A percentile compares a stretch with the other conserved stretches of the same genome.
Conservation (phyloP, 495 filamentous ascomycete species). For the Collariella sp. region DNA sequence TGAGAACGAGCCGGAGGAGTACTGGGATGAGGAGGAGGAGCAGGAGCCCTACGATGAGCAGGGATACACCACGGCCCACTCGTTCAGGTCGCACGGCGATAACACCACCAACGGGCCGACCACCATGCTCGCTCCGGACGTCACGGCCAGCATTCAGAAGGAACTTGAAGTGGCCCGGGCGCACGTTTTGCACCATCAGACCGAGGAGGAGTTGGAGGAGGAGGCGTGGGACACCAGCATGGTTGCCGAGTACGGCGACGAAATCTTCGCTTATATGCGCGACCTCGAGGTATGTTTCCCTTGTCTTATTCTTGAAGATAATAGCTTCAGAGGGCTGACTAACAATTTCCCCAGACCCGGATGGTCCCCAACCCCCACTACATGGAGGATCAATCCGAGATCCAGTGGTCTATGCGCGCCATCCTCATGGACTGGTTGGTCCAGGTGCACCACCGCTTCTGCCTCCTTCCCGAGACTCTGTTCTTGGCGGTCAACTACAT, state of each 20-base stretch:
- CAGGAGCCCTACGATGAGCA: slow-evolving; percentile 76
- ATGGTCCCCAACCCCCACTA: slow-evolving; percentile 85
- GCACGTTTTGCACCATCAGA: slow-evolving; percentile 52
- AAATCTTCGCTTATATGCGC: slow-evolving; percentile 89
- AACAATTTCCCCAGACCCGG: slow-evolving; percentile 45
- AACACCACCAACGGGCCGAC: slow-evolving; percentile 67
- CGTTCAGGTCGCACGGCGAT: slow-evolving; percentile 62
- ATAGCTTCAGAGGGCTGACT: slow-evolving; percentile 14
- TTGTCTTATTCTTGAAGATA: background rate
- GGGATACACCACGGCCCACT: slow-evolving; percentile 69
- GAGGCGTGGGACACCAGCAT: slow-evolving; percentile 93
- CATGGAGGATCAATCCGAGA: slow-evolving; percentile 95
- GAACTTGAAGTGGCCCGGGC: slow-evolving; percentile 64
- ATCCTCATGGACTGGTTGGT: slow-evolving; percentile 98
- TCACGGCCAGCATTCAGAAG: slow-evolving; percentile 49
- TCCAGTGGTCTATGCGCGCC: slow-evolving; percentile 97
- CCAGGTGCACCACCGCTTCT: slow-evolving; percentile 89
- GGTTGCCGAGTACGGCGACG: slow-evolving; percentile 92
- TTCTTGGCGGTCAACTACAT: slow-evolving; percentile 93
- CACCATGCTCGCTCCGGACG: slow-evolving; percentile 62
- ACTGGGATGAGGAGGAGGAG: slow-evolving; percentile 59
- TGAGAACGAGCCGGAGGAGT: slow-evolving; percentile 57
- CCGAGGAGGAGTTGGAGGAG: slow-evolving; percentile 61
- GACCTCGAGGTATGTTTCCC: slow-evolving; percentile 67
- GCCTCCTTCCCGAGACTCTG: slow-evolving; percentile 83